Evolutionary conservation across 2,329 filamentous ascomycete species (phyloP), one percentile per base, ranked within the genome.

Genomic region (Arthrobotrys pseudoclavata): DNA sequence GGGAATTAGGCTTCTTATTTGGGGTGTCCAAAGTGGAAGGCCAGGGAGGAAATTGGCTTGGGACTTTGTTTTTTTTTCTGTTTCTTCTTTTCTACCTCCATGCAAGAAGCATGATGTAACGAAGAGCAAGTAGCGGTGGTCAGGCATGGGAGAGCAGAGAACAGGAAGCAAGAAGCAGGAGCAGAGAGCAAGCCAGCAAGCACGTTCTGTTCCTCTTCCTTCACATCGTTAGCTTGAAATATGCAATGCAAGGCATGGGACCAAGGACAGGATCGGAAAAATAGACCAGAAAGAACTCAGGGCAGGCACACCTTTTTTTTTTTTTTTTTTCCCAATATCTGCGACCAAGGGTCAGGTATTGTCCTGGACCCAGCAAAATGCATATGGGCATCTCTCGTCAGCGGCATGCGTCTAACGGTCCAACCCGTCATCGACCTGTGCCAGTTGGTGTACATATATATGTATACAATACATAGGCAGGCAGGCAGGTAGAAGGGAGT

Each of bases 1-100:
- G 74, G 74, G 67, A 77, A 64, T 71, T 71, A 61, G 66, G 53
- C 67, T 77, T 77, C 74, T 77, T 77, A 77, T 77, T 77, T 67
- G 69, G 69, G 42, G 69, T 47, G 67, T 77, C 74, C 61, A 70
- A 77, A 77, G 74, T 67, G 74, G 74, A 77, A 77, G 74, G 74
- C 74, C 67, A 77, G 74, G 74, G 66, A 61, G 53, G 60, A 68
- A 74, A 61, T 74, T 53, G 47, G 24, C 20, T 37, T 34, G 47
- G 47, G 31, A 26, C 15, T 29, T 47, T 45, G 45, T 62, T 18
- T 45, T 61, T 45, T 31, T 42, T 29, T 31, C 15, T 48, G n/a
- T 15, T 48, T 31, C 60, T 60, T 57, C 29, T 26, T 47, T 63
- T 45, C 61, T 55, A 53, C 22, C 12, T 3, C 52, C 20, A 18